Evolutionary conservation across 73 alveolate species (phyloP).

Genomic region (Paraurostyla sp.): DNA sequence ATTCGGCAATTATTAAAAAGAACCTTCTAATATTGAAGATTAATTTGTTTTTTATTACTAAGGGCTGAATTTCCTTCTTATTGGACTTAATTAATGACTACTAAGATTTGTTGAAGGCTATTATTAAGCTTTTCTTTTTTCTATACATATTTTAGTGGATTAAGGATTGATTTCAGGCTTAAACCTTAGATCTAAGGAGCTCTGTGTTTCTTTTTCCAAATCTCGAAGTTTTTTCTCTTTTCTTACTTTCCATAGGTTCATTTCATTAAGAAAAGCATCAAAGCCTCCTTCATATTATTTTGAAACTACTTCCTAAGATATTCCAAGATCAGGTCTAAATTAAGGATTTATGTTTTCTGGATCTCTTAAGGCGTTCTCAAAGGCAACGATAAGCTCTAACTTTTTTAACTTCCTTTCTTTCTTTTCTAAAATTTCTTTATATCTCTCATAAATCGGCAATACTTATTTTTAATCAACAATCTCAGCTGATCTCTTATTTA

Average conservation of each 20-base stretch:
- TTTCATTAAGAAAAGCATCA: not conserved
- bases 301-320: not conserved
- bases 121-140: not conserved
- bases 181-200: not conserved
- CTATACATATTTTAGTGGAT: not conserved
- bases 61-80: too few species aligned
- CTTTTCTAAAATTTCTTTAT: not conserved
- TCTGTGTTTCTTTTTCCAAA: not conserved
- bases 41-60: too few species aligned
- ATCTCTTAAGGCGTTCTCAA: conserved; percentile 16
- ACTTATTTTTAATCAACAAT: not conserved
- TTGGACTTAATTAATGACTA: not conserved
- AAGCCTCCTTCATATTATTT: conserved; percentile 29
- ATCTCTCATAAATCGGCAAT: conserved; percentile 22
- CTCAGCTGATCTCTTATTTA: conserved; percentile 8
- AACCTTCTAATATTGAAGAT: too few species aligned
- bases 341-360: conserved; percentile 22
- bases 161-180: not conserved
- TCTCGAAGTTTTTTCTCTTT: not conserved
- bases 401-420: conserved; percentile 5
- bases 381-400: not conserved
- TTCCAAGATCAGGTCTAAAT: conserved; percentile 3
- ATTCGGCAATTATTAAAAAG: too few species aligned
- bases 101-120: too few species aligned
- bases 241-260: conserved; percentile 27